phyloP scores from a whole-genome alignment of 345 rosid genomes.

The Adansonia digitata region DNA sequence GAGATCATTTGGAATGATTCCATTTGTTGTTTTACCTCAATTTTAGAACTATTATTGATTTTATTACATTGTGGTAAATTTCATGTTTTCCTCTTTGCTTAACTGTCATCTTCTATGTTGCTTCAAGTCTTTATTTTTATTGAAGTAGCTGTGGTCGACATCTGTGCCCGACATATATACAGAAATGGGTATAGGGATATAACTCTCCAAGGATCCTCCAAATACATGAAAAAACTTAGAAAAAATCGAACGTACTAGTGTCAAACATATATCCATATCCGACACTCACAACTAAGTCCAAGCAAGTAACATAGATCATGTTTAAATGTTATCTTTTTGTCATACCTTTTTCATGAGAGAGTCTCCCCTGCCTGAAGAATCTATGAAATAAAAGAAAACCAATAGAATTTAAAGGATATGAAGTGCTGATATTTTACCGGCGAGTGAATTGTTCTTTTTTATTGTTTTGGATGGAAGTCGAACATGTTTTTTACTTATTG shows the following conservation, averaged over 20 bases:
- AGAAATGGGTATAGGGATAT: no score
- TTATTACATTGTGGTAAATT: not conserved
- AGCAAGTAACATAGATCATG: no score
- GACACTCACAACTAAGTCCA: no score
- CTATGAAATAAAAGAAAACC: not conserved
- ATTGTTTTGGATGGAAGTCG: not conserved
- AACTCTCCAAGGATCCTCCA: no score
- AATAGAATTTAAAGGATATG: no score
- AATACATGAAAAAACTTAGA: no score
- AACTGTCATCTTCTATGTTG: no score
- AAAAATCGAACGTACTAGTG: no score
- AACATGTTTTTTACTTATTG: not conserved
- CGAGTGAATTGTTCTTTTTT: not conserved
- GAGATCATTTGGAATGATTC: not conserved
- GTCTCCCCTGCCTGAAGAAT: not conserved
- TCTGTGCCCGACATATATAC: no score
- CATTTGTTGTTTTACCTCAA: not conserved
- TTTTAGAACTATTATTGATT: not conserved
- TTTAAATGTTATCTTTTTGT: not conserved
- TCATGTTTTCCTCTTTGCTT: not conserved
- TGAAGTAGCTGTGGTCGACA: no score
- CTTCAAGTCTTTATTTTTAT: no score
- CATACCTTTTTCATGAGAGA: not conserved
- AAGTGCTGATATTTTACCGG: not conserved
- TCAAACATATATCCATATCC: no score